These are phyloP conservation scores for Triangularia setosa DNA, from an alignment of 2,329 filamentous ascomycete species.

Conservation along the genomic window DNA sequence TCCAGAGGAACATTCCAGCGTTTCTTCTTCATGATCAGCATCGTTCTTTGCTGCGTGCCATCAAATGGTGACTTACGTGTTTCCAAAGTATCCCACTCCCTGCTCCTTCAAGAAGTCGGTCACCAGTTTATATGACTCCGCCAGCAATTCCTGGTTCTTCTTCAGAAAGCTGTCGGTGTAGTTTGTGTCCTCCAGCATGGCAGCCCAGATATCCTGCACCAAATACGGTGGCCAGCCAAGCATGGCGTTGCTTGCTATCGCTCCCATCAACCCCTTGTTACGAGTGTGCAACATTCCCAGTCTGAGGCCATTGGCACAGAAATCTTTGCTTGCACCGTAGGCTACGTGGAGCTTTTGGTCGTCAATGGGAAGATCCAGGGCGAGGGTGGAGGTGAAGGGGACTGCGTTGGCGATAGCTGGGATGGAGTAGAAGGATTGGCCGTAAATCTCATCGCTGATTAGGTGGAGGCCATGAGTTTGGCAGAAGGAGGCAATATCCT, in stretches of 20 bases:
- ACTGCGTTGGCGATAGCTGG: slow-evolving; percentile 26
- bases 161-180: slow-evolving; percentile 13
- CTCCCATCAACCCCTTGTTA: slow-evolving; percentile 37
- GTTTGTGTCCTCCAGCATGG: slow-evolving; percentile 13
- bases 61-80: slow-evolving; percentile 8
- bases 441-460: slow-evolving; percentile 48
- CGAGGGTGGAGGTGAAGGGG: slow-evolving; percentile 44
- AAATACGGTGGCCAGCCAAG: slow-evolving; percentile 19
- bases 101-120: slow-evolving; percentile 16
- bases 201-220: slow-evolving; percentile 18
- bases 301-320: slow-evolving; percentile 53
- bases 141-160: slow-evolving; percentile 13
- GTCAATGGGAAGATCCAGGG: slow-evolving; percentile 47
- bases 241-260: slow-evolving; percentile 33
- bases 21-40: slow-evolving; percentile 8
- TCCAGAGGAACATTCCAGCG: slow-evolving; percentile 25
- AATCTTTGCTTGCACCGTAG: slow-evolving; percentile 48
- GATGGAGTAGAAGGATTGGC: slow-evolving; percentile 48
- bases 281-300: slow-evolving; percentile 47
- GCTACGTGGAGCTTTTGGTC: slow-evolving; percentile 48
- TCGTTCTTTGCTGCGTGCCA: not conserved
- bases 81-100: slow-evolving; percentile 13
- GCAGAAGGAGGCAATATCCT: slow-evolving; percentile 33
- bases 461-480: slow-evolving; percentile 46
- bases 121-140: slow-evolving; percentile 12